Conservation (phyloP, 805 yeast species). For the Nakazawaea ernobii region DNA sequence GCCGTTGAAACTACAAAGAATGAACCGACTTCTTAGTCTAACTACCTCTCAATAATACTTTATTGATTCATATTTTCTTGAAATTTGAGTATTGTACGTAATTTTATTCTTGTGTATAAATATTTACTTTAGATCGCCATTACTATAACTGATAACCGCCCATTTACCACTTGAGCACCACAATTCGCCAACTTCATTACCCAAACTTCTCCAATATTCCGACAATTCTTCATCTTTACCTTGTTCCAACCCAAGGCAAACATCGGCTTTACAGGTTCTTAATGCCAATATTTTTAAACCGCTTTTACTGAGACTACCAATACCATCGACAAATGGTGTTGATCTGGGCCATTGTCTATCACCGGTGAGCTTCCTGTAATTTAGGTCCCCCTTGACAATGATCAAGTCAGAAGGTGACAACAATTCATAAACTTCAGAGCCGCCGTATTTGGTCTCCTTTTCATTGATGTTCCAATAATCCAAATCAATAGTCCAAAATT, state of each 20-base stretch:
- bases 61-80: too few relatives aligned
- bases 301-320: slow-evolving; percentile 59
- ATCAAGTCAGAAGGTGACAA: slow-evolving; percentile 62
- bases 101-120: too few relatives aligned
- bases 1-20: too few relatives aligned
- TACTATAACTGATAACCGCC: slow-evolving; percentile 74
- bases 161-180: slow-evolving; percentile 92
- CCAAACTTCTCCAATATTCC: slow-evolving; percentile 46
- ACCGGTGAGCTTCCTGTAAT: slow-evolving; percentile 89
- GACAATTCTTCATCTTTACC: slow-evolving; percentile 71
- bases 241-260: slow-evolving; percentile 72
- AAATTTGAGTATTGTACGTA: too few relatives aligned
- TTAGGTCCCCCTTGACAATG: slow-evolving; percentile 92
- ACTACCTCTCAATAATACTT: too few relatives aligned
- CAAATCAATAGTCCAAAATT: slow-evolving; percentile 81
- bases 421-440: slow-evolving; percentile 54
- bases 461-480: slow-evolving; percentile 70
- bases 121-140: slow-evolving; percentile 24
- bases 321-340: slow-evolving; percentile 66
- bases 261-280: slow-evolving; percentile 96
- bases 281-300: slow-evolving; percentile 66
- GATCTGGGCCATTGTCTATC: slow-evolving; percentile 85
- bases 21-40: too few relatives aligned
- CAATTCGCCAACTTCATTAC: slow-evolving; percentile 60
- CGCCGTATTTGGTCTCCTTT: slow-evolving; percentile 48